These are phyloP conservation scores for Diversispora epigaea DNA, from an alignment of 192 early-diverging fungal species.

Conservation along the genomic window DNA sequence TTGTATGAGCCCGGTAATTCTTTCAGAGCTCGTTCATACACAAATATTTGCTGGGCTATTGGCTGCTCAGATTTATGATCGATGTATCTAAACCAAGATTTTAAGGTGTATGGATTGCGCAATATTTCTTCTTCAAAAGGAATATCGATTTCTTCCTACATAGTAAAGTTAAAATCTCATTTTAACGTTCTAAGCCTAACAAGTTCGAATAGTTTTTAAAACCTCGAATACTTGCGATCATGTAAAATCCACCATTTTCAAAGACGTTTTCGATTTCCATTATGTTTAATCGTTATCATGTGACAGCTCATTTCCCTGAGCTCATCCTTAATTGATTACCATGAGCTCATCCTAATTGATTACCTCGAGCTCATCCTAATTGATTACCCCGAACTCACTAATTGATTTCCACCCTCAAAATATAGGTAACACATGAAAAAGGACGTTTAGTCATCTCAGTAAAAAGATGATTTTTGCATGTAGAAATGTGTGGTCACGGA, in stretches of 20 bases:
- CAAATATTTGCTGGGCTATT: slow-evolving; percentile 50
- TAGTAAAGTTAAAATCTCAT: not conserved
- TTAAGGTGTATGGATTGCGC: slow-evolving; percentile 66
- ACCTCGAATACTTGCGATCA: not conserved
- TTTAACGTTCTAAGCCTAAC: not conserved
- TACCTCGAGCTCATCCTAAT: too few species aligned
- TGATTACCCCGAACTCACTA: too few species aligned
- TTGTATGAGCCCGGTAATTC: slow-evolving; percentile 93
- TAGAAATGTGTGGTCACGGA: too few species aligned
- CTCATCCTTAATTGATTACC: too few species aligned
- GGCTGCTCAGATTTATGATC: slow-evolving; percentile 73
- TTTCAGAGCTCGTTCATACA: slow-evolving; percentile 88
- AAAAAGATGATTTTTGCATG: too few species aligned
- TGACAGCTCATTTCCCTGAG: not conserved
- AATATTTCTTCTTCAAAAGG: slow-evolving; percentile 72
- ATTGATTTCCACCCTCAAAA: too few species aligned
- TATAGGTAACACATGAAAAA: too few species aligned
- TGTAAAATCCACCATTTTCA: not conserved
- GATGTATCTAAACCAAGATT: slow-evolving; percentile 86
- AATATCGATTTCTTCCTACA: slow-evolving; percentile 57
- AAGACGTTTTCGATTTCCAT: not conserved
- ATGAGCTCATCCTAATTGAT: too few species aligned
- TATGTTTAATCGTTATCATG: not conserved
- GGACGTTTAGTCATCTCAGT: too few species aligned
- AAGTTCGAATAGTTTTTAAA: not conserved